Conservation (phyloP, 768 basidiomycete species). For the Phlebiopsis gigantea region DNA sequence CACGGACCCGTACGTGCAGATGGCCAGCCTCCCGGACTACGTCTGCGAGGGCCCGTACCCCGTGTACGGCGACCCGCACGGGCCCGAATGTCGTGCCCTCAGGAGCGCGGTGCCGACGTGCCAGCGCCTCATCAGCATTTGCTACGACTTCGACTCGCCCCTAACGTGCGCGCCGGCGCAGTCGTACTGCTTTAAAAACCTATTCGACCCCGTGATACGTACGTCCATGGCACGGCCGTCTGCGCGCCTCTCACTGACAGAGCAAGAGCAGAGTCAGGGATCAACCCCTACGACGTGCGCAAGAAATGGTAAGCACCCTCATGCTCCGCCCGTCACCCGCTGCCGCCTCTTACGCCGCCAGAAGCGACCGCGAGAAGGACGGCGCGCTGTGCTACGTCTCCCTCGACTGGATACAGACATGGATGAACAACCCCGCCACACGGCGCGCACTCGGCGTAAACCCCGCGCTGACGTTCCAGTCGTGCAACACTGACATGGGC, state of each 20-base stretch:
- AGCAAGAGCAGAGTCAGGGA: conserved; percentile 12
- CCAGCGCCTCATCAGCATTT: conserved; percentile 44
- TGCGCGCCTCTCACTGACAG: neutral
- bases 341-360: neutral
- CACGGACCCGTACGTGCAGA: conserved; percentile 80
- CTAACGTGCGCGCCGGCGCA: conserved; percentile 52
- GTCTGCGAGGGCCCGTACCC: conserved; percentile 79
- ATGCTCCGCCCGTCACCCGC: no score
- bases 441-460: conserved; percentile 77
- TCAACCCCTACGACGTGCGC: conserved; percentile 88
- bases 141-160: conserved; percentile 41
- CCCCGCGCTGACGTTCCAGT: conserved; percentile 50
- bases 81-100: conserved; percentile 40
- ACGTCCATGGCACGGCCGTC: conserved; percentile 23
- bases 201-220: conserved; percentile 71
- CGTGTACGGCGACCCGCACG: conserved; percentile 59
- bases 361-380: conserved; percentile 54
- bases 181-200: conserved; percentile 74
- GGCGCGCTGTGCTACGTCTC: conserved; percentile 73
- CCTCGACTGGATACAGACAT: conserved; percentile 85
- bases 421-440: conserved; percentile 73
- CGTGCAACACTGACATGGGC: conserved; percentile 78
- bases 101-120: conserved; percentile 45
- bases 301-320: conserved; percentile 39
- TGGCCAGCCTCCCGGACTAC: conserved; percentile 76